phyloP scores from a whole-genome alignment of 495 filamentous ascomycete genomes.

The Trypethelium eluteriae region DNA sequence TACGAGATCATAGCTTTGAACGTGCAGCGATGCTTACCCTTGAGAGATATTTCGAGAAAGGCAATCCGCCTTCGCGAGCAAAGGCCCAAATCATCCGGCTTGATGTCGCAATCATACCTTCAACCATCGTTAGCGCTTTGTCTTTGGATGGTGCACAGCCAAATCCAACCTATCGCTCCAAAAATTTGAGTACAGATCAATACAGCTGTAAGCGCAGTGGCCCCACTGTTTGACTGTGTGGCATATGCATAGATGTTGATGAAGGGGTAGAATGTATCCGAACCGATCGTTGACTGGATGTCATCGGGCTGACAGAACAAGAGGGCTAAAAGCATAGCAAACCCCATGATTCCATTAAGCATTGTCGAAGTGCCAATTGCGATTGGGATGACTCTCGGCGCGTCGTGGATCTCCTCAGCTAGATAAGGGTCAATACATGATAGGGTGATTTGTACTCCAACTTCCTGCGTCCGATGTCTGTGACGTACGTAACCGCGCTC shows the following conservation, averaged over 20 bases:
- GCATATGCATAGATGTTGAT: slow-evolving; percentile 31
- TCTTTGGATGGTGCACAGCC: no score
- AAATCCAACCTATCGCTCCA: no score
- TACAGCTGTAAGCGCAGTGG: slow-evolving; percentile 16
- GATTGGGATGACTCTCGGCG: slow-evolving; percentile 24
- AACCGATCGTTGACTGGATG: slow-evolving; percentile 16
- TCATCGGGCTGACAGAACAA: slow-evolving; percentile 28
- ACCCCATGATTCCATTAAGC: slow-evolving; percentile 25
- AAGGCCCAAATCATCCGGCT: slow-evolving; percentile 19
- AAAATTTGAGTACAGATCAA: no score
- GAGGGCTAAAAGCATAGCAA: slow-evolving; percentile 29
- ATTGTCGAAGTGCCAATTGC: slow-evolving; percentile 23
- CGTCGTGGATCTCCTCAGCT: slow-evolving; percentile 31
- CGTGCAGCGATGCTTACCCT: slow-evolving; percentile 2
- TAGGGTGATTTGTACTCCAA: no score
- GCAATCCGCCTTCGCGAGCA: slow-evolving; percentile 18
- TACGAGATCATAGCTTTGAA: background rate
- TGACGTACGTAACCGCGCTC: no score
- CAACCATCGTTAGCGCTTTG: no score
- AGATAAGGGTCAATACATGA: slow-evolving; percentile 22
- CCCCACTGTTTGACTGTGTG: slow-evolving; percentile 12
- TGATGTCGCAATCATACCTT: slow-evolving; percentile 10
- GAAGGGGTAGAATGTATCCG: slow-evolving; percentile 26
- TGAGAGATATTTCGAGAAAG: slow-evolving; percentile 15
- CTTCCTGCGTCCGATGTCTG: no score